Conservation (phyloP, 306 rosid species). For the Prunus padus region DNA sequence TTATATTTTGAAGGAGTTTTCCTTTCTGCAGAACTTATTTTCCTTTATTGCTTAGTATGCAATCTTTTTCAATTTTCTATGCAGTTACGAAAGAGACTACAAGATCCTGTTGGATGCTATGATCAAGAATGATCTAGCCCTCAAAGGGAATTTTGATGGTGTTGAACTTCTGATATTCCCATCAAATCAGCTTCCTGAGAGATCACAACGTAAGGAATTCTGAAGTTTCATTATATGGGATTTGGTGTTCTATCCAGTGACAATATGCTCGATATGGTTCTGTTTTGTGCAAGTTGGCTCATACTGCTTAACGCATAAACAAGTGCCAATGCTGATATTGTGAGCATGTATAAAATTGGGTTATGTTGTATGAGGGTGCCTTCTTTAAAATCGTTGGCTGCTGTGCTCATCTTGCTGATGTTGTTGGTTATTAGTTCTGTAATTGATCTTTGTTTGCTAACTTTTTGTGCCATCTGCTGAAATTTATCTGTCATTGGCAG, state of each 20-base stretch:
- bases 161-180: conserved; percentile 84
- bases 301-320: not conserved
- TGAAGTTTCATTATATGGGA: conserved; percentile 13
- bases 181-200: conserved; percentile 86
- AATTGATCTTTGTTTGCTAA: not conserved
- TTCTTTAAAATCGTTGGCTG: not conserved
- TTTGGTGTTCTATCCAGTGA: conserved; percentile 1
- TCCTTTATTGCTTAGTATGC: conserved; percentile 1
- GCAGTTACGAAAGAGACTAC: conserved; percentile 76
- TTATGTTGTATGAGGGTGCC: conserved; percentile 10
- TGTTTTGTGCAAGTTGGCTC: conserved; percentile 14
- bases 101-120: conserved; percentile 67
- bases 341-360: not conserved
- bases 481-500: conserved; percentile 42
- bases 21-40: not conserved
- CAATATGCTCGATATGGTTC: conserved; percentile 19
- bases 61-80: conserved; percentile 21
- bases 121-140: conserved; percentile 84
- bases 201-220: conserved; percentile 76
- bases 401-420: not conserved
- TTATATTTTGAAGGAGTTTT: not conserved
- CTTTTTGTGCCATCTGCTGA: conserved; percentile 8
- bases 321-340: not conserved
- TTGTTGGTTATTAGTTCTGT: conserved; percentile 1
- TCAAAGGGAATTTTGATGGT: conserved; percentile 66